These are phyloP conservation scores for Bretschneidera sinensis DNA, from an alignment of 345 rosid genomes.

Conservation along the genomic window DNA sequence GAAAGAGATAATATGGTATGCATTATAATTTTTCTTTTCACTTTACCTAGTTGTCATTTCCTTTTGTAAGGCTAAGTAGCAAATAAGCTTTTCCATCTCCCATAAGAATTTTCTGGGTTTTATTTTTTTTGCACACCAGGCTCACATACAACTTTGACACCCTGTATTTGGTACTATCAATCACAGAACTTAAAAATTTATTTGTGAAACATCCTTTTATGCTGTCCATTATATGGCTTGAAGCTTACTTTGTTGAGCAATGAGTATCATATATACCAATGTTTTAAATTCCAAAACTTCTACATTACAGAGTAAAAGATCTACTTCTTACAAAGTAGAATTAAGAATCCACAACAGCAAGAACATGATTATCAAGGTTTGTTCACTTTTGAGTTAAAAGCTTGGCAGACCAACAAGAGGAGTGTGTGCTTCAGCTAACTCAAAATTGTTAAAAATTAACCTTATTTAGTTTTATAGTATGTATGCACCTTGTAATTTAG, in stretches of 20 bases:
- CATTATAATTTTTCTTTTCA: slow-evolving; percentile 3
- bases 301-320: too few species aligned
- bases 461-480: too few species aligned
- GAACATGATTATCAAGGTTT: background rate
- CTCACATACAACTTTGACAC: background rate
- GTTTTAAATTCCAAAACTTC: background rate
- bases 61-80: background rate
- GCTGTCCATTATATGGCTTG: too few species aligned
- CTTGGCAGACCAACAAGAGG: background rate
- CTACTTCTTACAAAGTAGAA: too few species aligned
- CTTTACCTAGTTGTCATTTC: slow-evolving; percentile 10
- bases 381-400: background rate
- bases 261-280: background rate
- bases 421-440: too few species aligned
- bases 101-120: too few species aligned
- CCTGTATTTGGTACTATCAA: background rate
- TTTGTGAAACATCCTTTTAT: too few species aligned
- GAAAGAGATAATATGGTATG: slow-evolving; percentile 59
- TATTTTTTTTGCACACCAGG: too few species aligned
- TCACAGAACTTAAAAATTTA: too few species aligned
- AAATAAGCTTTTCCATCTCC: background rate
- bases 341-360: too few species aligned
- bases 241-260: background rate
- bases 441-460: too few species aligned
- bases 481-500: too few species aligned